Evolutionary conservation across 2,329 filamentous ascomycete species (phyloP).

Genomic region (Diaporthe batatas): DNA sequence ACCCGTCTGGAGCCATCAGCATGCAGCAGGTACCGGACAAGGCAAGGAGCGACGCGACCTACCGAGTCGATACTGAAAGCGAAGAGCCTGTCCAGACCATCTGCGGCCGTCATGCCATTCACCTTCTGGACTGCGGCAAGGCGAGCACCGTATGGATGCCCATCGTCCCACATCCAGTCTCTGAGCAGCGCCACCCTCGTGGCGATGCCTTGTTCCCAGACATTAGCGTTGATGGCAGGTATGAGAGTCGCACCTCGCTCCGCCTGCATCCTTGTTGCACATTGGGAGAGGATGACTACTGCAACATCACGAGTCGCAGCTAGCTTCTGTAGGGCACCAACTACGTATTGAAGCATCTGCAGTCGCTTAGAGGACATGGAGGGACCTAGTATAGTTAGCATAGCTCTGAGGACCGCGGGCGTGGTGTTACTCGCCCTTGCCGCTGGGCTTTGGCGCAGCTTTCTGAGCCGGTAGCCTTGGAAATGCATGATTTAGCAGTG

Average conservation of each 20-base stretch:
- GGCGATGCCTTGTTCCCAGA: slow-evolving; percentile 85
- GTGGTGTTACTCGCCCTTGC: slow-evolving; percentile 52
- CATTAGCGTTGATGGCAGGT: slow-evolving; percentile 79
- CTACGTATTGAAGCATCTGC: slow-evolving; percentile 71
- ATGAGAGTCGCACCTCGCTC: slow-evolving; percentile 77
- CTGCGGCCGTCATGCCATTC: slow-evolving; percentile 63
- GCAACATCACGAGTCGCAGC: slow-evolving; percentile 80
- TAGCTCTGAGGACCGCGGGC: not conserved
- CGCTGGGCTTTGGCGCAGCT: slow-evolving; percentile 53
- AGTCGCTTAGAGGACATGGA: slow-evolving; percentile 57
- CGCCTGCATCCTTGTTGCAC: slow-evolving; percentile 82
- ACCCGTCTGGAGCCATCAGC: slow-evolving; percentile 55
- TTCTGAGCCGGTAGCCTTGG: slow-evolving; percentile 67
- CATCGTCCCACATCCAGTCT: slow-evolving; percentile 74
- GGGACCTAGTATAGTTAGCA: slow-evolving; percentile 37
- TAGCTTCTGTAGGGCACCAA: slow-evolving; percentile 79
- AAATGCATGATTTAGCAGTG: slow-evolving; percentile 81
- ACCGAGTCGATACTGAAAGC: slow-evolving; percentile 65
- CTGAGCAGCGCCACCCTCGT: slow-evolving; percentile 83
- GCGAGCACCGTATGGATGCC: slow-evolving; percentile 63
- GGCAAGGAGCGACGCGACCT: slow-evolving; percentile 46
- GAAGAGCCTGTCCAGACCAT: slow-evolving; percentile 58
- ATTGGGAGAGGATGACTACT: slow-evolving; percentile 82
- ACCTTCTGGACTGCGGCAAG: slow-evolving; percentile 76
- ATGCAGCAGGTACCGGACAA: slow-evolving; percentile 26